Conservation (phyloP, 2,329 filamentous ascomycete genomes). For the Cladosporium halotolerans region DNA sequence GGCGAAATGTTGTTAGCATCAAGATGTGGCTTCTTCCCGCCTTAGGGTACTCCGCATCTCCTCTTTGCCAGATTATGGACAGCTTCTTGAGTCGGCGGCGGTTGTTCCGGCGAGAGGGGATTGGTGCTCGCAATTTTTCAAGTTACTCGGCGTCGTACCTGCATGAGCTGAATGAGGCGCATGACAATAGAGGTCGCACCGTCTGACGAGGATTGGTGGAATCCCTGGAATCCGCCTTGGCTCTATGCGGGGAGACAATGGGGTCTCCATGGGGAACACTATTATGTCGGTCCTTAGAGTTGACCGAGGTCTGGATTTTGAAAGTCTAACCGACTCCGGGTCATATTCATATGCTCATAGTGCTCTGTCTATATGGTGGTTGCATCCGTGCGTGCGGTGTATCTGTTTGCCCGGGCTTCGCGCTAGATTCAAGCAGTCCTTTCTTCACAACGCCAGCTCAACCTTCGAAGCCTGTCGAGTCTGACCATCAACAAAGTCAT, state of each 20-base stretch:
- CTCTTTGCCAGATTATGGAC: neutral
- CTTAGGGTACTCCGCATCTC: neutral
- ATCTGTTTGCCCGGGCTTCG: neutral
- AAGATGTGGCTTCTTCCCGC: neutral
- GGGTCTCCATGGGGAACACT: conserved; percentile 8
- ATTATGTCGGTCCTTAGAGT: neutral
- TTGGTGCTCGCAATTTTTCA: neutral
- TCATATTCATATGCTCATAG: no score
- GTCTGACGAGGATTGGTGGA: conserved; percentile 6
- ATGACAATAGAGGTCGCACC: neutral
- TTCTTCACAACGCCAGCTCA: no score
- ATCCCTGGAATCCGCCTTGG: conserved; percentile 2
- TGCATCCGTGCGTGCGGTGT: neutral
- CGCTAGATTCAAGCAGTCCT: no score
- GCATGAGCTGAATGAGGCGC: neutral
- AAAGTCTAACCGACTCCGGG: no score
- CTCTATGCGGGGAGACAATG: conserved; percentile 1
- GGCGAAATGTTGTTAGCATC: conserved; percentile 2
- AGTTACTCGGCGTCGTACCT: conserved; percentile 5
- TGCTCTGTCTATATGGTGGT: neutral
- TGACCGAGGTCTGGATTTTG: neutral
- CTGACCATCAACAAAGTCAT: no score
- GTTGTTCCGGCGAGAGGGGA: neutral
- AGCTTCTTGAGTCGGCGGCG: neutral
- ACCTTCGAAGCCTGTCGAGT: no score